Evolutionary conservation across 2,329 filamentous ascomycete genomes (phyloP), one percentile per base, ranked within the genome.

Genomic region (Thyridium curvatum): DNA sequence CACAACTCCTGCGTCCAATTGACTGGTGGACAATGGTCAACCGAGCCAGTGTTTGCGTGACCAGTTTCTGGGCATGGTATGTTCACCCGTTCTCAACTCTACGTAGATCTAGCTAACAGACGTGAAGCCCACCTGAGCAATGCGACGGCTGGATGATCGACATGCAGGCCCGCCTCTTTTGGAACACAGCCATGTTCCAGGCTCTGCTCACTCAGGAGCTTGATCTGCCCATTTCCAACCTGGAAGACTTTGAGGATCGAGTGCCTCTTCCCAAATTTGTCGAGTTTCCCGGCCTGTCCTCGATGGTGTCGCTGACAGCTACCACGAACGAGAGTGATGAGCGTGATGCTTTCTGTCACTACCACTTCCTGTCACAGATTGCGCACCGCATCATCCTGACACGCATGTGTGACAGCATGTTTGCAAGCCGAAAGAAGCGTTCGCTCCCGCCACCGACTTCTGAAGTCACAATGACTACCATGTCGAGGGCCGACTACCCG

Each of bases 311-410:
- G 2, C 26, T 48, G 1, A 18, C 29, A 9, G 9, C 28, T 14
- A 18, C 32, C 3, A 13, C 18, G 8, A 18, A 8, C 12, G n/a
- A 30, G 4, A 12, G 30, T 2, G 38, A 34, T 17, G 43, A 47
- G 14, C 39, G 46, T 31, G 70, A 74, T 42, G 65, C 71, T 1
- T 70, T 71, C 44, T 75, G 73, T 53, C 71, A 75, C 50, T 75
- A 74, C 41, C 72, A 76, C 45, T 76, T 76, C 44, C 64, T 76
- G 6, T 71, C 71, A 18, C 72, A 76, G 47, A 71, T 73, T 29
- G 71, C 72, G 7, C 71, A 75, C 49, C 66, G 72, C 34, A 74
- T 74, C 41, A 71, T 76, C 38, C 60, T 76, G 8, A 75, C 69
- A 2, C 66, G 72, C 7, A 66, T 74, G 18, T 66, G 69, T 38